Evolutionary conservation across 2,329 filamentous ascomycete species (phyloP).

Genomic region (Ambrosiella cleistominuta): DNA sequence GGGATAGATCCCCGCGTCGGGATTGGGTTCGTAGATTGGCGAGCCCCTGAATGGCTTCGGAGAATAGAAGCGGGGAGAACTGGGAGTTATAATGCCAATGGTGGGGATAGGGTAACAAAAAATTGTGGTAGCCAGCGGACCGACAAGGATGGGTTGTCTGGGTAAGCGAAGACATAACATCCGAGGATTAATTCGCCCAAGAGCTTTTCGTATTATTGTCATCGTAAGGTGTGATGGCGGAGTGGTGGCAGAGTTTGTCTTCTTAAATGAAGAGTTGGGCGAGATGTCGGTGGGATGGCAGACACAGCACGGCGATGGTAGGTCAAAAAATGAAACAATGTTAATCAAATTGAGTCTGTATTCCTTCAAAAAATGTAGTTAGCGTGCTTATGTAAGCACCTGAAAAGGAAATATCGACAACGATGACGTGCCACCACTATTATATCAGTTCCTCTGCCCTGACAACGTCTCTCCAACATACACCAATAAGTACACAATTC

Average conservation of each 20-base stretch:
- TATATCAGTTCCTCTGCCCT: not conserved
- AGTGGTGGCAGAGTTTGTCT: no score
- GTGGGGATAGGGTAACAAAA: not conserved
- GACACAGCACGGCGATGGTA: no score
- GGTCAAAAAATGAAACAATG: not conserved
- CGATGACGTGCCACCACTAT: not conserved
- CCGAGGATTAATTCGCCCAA: no score
- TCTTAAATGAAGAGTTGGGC: no score
- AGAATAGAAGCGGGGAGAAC: not conserved
- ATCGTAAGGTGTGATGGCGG: no score
- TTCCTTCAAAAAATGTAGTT: conserved; percentile 3
- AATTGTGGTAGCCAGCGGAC: conserved; percentile 17
- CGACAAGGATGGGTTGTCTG: not conserved
- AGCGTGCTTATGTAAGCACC: conserved; percentile 9
- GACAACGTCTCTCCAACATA: not conserved
- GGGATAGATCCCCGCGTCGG: not conserved
- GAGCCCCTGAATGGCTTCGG: not conserved
- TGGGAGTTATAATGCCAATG: not conserved
- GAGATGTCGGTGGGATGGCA: no score
- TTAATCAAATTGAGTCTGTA: not conserved
- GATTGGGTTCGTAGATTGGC: not conserved
- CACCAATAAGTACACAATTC: not conserved
- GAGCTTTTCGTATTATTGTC: no score
- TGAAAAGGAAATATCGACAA: not conserved
- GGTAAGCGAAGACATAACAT: not conserved